Evolutionary conservation across 2,329 filamentous ascomycete species (phyloP).

Genomic region (Aspergillus cejpii): DNA sequence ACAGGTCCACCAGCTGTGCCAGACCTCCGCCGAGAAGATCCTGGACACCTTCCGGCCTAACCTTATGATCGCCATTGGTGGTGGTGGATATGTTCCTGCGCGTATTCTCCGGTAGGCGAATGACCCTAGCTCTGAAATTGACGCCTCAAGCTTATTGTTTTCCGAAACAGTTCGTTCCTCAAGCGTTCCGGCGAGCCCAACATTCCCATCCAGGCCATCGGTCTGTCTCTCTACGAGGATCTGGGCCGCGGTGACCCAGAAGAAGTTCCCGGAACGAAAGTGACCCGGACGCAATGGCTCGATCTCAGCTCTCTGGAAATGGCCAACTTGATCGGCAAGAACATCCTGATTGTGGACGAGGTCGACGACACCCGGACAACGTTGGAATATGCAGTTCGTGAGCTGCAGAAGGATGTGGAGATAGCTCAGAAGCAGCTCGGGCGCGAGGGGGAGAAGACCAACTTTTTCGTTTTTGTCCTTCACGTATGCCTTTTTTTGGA

Average conservation of each 20-base stretch:
- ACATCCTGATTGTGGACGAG: slow-evolving; percentile 87
- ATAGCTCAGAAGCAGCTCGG: slow-evolving; percentile 67
- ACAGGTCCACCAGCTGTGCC: slow-evolving; percentile 95
- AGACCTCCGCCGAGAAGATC: slow-evolving; percentile 72
- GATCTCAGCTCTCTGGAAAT: slow-evolving; percentile 82
- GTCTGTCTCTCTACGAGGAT: slow-evolving; percentile 90
- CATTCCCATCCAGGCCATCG: slow-evolving; percentile 98
- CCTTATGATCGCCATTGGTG: slow-evolving; percentile 97
- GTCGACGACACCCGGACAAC: slow-evolving; percentile 94
- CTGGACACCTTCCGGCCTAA: slow-evolving; percentile 82
- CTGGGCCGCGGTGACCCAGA: slow-evolving; percentile 58
- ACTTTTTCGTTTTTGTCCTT: slow-evolving; percentile 91
- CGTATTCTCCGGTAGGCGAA: slow-evolving; percentile 70
- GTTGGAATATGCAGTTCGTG: slow-evolving; percentile 85
- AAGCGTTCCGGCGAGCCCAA: slow-evolving; percentile 81
- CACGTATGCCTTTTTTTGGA: slow-evolving; percentile 56
- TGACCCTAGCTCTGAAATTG: not conserved
- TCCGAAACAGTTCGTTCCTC: slow-evolving; percentile 65
- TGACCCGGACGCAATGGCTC: slow-evolving; percentile 97
- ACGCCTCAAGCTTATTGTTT: slow-evolving; percentile 4
- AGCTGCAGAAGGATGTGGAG: slow-evolving; percentile 92
- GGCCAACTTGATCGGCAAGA: slow-evolving; percentile 83
- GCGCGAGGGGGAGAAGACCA: slow-evolving; percentile 63
- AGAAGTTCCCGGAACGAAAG: slow-evolving; percentile 82
- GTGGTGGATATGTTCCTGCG: slow-evolving; percentile 93